Evolutionary conservation across 768 basidiomycete species (phyloP).

Genomic region (Hemileccinum rubropunctum): DNA sequence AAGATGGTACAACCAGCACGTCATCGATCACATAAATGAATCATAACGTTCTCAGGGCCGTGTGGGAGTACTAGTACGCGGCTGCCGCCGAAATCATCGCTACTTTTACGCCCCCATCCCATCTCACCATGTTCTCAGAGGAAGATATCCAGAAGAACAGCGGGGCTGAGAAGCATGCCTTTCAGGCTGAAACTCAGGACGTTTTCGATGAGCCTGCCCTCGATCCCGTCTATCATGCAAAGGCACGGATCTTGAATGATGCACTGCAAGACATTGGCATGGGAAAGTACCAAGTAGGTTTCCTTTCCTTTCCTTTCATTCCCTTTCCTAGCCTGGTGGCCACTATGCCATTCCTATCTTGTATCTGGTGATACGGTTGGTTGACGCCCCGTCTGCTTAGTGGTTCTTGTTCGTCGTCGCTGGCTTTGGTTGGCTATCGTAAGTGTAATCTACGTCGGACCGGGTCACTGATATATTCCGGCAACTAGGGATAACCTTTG

Average conservation of each 20-base stretch:
- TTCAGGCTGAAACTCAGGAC: slow-evolving; percentile 18
- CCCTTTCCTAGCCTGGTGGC: neutral
- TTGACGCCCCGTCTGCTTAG: slow-evolving; percentile 30
- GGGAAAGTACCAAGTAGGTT: slow-evolving; percentile 63
- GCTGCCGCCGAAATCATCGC: neutral
- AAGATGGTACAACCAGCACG: no score
- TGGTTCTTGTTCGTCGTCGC: slow-evolving; percentile 63
- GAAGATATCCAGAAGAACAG: slow-evolving; percentile 5
- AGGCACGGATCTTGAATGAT: slow-evolving; percentile 54
- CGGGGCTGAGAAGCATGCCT: neutral
- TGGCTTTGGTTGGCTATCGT: slow-evolving; percentile 79
- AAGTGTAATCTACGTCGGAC: slow-evolving; percentile 25
- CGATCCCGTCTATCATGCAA: slow-evolving; percentile 59
- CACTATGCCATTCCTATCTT: no score
- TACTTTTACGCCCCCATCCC: neutral
- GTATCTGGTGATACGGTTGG: neutral
- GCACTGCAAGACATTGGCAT: slow-evolving; percentile 68
- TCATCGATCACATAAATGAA: neutral
- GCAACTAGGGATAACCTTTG: slow-evolving; percentile 61
- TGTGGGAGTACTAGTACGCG: neutral
- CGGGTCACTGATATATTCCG: neutral
- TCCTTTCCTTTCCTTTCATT: neutral
- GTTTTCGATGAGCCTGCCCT: slow-evolving; percentile 31
- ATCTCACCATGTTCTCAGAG: slow-evolving; percentile 18
- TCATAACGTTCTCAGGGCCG: neutral